Conservation (phyloP, 768 basidiomycete species). For the Rhizopogon vulgaris region DNA sequence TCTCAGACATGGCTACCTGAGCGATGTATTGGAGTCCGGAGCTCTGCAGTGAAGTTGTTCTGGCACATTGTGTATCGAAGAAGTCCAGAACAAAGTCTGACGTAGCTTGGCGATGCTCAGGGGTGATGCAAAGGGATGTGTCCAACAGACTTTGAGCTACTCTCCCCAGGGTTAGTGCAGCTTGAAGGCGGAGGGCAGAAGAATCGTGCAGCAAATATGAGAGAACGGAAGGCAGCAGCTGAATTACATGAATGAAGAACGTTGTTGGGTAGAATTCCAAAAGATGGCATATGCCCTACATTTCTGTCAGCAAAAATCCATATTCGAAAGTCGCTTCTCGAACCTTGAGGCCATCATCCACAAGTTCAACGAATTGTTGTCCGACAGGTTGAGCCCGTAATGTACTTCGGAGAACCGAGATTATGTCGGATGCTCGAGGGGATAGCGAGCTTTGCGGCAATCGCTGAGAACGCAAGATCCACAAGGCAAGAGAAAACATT, state of each 20-base stretch:
- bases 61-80: conserved; percentile 13
- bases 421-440: conserved; percentile 25
- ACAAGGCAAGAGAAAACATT: conserved; percentile 41
- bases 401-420: conserved; percentile 29
- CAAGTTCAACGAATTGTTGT: conserved; percentile 7
- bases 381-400: conserved; percentile 23
- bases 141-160: conserved; percentile 23
- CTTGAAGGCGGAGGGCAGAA: conserved; percentile 13
- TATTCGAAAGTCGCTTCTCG: not conserved
- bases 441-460: conserved; percentile 38
- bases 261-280: conserved; percentile 11
- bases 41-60: not conserved
- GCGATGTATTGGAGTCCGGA: conserved; percentile 22
- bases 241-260: conserved; percentile 13
- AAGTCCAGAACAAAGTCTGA: conserved; percentile 22
- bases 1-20: conserved; percentile 19
- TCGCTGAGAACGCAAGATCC: conserved; percentile 43
- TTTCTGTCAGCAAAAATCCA: not conserved
- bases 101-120: conserved; percentile 17
- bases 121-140: conserved; percentile 25
- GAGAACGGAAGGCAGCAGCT: conserved; percentile 18
- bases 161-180: conserved; percentile 17
- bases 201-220: conserved; percentile 10
- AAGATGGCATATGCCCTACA: conserved; percentile 20
- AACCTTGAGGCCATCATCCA: conserved; percentile 25